These are phyloP conservation scores for Sordaria brevicollis DNA, from an alignment of 495 filamentous ascomycete genomes.

Conservation along the genomic window DNA sequence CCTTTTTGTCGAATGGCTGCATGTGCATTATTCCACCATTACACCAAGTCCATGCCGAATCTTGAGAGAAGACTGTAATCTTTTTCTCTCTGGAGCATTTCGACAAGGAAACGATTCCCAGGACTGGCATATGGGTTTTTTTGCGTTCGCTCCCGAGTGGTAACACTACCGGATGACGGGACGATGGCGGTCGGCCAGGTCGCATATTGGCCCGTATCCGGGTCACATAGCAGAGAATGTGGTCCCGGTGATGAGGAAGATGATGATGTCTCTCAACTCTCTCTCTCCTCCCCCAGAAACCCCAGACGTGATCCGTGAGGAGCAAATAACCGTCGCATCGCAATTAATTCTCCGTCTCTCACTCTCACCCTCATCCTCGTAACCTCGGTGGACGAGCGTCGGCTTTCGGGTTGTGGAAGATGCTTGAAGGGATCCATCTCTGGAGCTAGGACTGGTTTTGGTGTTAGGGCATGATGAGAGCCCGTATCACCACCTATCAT, in stretches of 20 bases:
- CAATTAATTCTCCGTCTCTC: not conserved
- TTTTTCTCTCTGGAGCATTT: too few species aligned
- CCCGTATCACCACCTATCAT: not conserved
- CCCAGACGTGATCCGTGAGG: not conserved
- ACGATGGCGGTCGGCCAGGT: not conserved
- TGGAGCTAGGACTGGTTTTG: not conserved
- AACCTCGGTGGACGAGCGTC: not conserved
- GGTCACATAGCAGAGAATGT: not conserved
- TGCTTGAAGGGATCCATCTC: not conserved
- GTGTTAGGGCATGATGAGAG: not conserved
- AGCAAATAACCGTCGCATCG: not conserved
- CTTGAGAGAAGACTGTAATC: not conserved
- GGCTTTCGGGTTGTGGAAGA: not conserved
- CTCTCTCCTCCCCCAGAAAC: not conserved
- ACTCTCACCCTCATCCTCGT: not conserved
- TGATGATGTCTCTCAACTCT: not conserved
- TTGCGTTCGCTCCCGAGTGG: not conserved
- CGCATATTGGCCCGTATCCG: not conserved
- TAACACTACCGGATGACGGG: not conserved
- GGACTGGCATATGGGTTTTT: too few species aligned
- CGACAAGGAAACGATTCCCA: too few species aligned
- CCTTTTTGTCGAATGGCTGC: not conserved
- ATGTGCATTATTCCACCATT: not conserved
- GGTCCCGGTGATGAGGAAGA: not conserved
- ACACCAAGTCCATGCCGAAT: not conserved